A percentile compares a stretch with the other conserved stretches of the same genome.
Conservation (phyloP, 495 filamentous ascomycete species). For the Stereocaulon alpinum region DNA sequence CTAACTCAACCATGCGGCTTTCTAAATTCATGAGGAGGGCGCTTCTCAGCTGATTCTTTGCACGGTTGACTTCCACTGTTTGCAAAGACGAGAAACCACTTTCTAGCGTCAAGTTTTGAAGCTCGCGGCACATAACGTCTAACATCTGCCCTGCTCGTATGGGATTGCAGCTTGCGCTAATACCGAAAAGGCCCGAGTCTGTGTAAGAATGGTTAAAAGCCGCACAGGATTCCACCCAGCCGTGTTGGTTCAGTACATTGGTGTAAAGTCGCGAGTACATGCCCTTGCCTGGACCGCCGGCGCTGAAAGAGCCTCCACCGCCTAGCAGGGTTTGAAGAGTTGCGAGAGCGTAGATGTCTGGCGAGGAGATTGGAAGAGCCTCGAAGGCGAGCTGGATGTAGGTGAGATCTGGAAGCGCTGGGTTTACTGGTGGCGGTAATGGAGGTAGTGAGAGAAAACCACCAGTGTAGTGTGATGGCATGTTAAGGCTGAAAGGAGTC, state of each 20-base stretch:
- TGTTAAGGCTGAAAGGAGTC: conserved; percentile 44
- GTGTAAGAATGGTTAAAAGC: conserved; percentile 97
- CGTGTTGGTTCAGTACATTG: conserved; percentile 93
- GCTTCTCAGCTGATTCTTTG: conserved; percentile 92
- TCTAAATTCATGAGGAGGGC: conserved; percentile 96
- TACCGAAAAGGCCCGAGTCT: conserved; percentile 90
- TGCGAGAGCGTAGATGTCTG: conserved; percentile 91
- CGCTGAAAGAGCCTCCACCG: conserved; percentile 94
- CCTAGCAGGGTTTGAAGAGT: conserved; percentile 95
- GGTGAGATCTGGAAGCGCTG: conserved; percentile 69
- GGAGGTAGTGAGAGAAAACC: conserved; percentile 79
- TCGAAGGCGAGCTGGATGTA: conserved; percentile 95
- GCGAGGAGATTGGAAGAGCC: conserved; percentile 77
- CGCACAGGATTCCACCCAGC: conserved; percentile 90
- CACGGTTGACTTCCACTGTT: conserved; percentile 74
- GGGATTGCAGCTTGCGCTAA: conserved; percentile 75
- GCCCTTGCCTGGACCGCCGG: conserved; percentile 93
- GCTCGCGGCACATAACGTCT: conserved; percentile 86
- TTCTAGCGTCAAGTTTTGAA: conserved; percentile 65
- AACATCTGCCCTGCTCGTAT: conserved; percentile 67
- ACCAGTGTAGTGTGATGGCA: conserved; percentile 81
- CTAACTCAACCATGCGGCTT: conserved; percentile 94
- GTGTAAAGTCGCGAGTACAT: conserved; percentile 98
- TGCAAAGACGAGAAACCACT: conserved; percentile 59
- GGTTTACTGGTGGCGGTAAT: conserved; percentile 64